Base-by-base conservation (phyloP, 2,329 filamentous ascomycete genomes). In the Aspergillus sp. region DNA sequence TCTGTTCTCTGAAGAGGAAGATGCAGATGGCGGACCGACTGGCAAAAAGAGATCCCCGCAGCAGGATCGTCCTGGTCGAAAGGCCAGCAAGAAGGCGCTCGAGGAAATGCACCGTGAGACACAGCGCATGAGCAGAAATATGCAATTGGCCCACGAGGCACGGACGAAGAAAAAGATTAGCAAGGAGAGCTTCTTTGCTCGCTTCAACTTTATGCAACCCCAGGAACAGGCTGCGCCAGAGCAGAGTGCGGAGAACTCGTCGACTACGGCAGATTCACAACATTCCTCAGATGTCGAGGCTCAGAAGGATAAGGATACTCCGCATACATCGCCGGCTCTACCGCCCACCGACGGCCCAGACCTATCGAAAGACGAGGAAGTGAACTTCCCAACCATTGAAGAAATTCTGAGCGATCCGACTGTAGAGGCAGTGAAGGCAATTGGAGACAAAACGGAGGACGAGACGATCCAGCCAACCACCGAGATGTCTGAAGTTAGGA, bases 91-190 rank as follows among this genome's bases (percentile, higher is more conserved):
- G 80, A 97, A 93, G 78, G 95, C 95, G 0, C 76, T 97, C 47
- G 92, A 97, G 73, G 94, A 98, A 68, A 97, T 99, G 90, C 90
- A 91, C 69, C 87, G 92, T 61, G 95, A 99, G 77, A 97, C 94
- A 1, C 95, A 99, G 79, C 88, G 95, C 31, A 87, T 99, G 80
- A 89, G 87, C 68, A 86, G 95, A 67, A 96, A 91, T 72, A 91
- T 97, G 86, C 94, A 98, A 76, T 84, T 99, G 53, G 87, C 91
- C 1, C 93, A 98, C 76, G 89, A 97, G 73, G 91, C 92, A 25
- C 92, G 89, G 79, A 96, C 92, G 1, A 93, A 91, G 77, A 98
- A 95, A 82, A 96, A 92, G 79, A 91, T 97, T 66, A 88, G 89
- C 7, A 95, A 93, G 68, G 87, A 88, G 43, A 91, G 91, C 62